Percentiles rank a stretch among this genome's conserved stretches.
phyloP scores from a whole-genome alignment of 352 stramenopile genomes.

The Globisporangium spiculum region DNA sequence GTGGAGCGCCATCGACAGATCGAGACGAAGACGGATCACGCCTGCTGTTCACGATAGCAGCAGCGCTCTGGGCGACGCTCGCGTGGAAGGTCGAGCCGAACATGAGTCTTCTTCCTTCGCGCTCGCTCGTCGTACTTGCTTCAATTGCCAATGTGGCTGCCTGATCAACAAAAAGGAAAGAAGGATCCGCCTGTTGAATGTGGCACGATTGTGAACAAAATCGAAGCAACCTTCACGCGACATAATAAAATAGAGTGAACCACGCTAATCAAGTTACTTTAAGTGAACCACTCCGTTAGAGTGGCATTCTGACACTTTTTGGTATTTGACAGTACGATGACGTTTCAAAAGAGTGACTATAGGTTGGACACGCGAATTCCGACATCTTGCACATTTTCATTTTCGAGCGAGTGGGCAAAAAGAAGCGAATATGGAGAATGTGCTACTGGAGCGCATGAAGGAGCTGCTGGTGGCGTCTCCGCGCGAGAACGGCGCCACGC shows the following conservation, averaged over 20 bases:
- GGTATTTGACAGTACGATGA: no score
- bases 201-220: background rate
- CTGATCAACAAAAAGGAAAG: conserved; percentile 5
- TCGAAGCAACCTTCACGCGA: background rate
- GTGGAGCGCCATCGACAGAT: background rate
- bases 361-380: background rate
- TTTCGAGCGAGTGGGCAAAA: background rate
- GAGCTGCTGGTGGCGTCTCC: conserved; percentile 7
- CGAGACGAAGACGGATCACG: background rate
- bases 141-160: conserved; percentile 5
- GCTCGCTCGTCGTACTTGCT: background rate
- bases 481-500: conserved; percentile 9
- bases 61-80: conserved; percentile 4
- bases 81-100: conserved; percentile 9
- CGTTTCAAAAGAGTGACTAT: conserved; percentile 4
- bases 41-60: background rate
- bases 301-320: background rate
- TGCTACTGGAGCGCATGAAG: conserved; percentile 1
- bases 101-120: background rate
- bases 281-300: background rate
- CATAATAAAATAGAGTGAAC: background rate
- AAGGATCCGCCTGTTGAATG: background rate
- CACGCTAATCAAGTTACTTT: background rate
- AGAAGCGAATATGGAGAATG: conserved; percentile 3
- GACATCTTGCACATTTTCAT: background rate